Evolutionary conservation across 352 stramenopile genomes (phyloP).

Genomic region (Aphanomyces cochlioides): DNA sequence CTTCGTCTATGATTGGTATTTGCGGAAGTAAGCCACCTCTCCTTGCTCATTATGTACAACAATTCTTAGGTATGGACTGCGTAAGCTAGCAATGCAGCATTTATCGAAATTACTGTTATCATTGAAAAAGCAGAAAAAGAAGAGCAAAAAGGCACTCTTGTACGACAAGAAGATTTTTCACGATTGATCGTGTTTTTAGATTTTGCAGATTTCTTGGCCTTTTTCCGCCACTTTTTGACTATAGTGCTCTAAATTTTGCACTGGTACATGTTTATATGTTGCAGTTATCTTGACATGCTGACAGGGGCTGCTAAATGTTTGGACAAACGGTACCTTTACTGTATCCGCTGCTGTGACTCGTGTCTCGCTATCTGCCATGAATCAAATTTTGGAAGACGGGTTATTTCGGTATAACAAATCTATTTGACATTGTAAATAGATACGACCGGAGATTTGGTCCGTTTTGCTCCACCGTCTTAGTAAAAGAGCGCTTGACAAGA

Average conservation of each 20-base stretch:
- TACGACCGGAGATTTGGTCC: constrained; percentile 52
- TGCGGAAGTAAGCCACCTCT: constrained; percentile 49
- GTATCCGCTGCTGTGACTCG: neutral
- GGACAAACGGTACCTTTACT: constrained; percentile 29
- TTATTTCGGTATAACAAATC: neutral
- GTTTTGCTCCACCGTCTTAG: constrained; percentile 50
- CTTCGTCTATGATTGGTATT: constrained; percentile 83
- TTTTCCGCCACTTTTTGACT: constrained; percentile 38
- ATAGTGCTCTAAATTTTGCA: constrained; percentile 74
- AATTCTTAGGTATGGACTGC: constrained; percentile 50
- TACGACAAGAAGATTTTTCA: constrained; percentile 45
- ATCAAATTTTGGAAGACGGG: constrained; percentile 17
- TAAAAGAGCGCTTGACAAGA: constrained; percentile 44
- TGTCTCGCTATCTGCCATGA: constrained; percentile 6
- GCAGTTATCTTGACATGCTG: neutral
- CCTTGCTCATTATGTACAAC: neutral
- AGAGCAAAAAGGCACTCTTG: constrained; percentile 60
- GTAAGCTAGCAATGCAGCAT: constrained; percentile 67
- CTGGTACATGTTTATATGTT: constrained; percentile 35
- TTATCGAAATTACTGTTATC: constrained; percentile 75
- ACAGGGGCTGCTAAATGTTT: constrained; percentile 21
- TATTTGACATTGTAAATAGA: neutral
- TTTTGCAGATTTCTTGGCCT: constrained; percentile 58
- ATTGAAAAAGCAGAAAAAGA: constrained; percentile 66
- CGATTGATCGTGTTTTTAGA: neutral